A percentile compares a stretch with the other conserved stretches of the same genome.
phyloP scores from a whole-genome alignment of 805 yeast genomes.

The Lipomyces orientalis region DNA sequence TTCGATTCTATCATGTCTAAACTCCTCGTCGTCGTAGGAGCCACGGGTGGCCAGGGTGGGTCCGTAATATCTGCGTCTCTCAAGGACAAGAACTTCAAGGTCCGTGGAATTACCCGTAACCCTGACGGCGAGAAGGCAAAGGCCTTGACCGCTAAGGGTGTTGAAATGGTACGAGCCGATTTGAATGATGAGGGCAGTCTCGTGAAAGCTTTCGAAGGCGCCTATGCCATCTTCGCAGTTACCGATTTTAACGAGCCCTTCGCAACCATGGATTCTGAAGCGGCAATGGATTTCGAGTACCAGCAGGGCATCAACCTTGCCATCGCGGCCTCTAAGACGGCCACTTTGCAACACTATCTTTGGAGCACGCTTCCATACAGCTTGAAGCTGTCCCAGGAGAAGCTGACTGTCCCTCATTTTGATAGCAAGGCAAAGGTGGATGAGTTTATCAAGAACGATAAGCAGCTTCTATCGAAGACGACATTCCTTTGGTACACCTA shows the following conservation, averaged over 20 bases:
- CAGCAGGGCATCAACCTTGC: not conserved
- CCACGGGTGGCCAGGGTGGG: slow-evolving; percentile 37
- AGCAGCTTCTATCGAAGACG: not conserved
- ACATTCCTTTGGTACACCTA: not conserved
- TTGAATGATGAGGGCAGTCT: slow-evolving; percentile 2
- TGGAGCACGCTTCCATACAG: slow-evolving; percentile 10
- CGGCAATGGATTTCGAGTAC: not conserved
- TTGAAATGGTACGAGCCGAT: slow-evolving; percentile 9
- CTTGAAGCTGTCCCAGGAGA: not conserved
- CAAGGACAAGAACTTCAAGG: slow-evolving; percentile 18
- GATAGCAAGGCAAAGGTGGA: slow-evolving; percentile 12
- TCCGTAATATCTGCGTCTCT: slow-evolving; percentile 29
- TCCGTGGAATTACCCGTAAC: slow-evolving; percentile 34
- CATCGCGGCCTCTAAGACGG: slow-evolving; percentile 1
- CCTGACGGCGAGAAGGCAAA: not conserved
- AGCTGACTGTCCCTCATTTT: not conserved
- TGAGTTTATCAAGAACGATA: not conserved
- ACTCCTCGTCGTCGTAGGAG: slow-evolving; percentile 37
- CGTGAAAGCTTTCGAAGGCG: slow-evolving; percentile 6
- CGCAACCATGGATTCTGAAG: not conserved
- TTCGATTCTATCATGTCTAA: slow-evolving; percentile 5
- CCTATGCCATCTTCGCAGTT: slow-evolving; percentile 7
- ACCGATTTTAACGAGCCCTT: slow-evolving; percentile 1
- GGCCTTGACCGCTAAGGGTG: not conserved
- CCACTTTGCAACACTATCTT: slow-evolving; percentile 2